Base-by-base conservation (phyloP, 345 rosid species). In the Melastoma malabathricum region DNA sequence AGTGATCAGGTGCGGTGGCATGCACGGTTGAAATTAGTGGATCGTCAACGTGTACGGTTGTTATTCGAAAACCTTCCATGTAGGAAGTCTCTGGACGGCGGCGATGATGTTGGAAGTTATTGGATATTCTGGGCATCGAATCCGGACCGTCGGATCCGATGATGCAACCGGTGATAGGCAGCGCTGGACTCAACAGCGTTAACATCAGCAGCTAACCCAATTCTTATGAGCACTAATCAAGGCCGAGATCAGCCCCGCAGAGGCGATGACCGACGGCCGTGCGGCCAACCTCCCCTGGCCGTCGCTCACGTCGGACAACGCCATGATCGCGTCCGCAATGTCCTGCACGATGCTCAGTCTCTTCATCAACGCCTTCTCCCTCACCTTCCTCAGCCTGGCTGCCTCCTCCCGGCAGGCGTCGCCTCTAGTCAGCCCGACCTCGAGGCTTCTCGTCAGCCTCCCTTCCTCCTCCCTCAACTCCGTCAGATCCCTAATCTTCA, bases 181-280 rank as follows among this genome's bases (percentile, higher is more conserved):
- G n/a, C n/a, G n/a, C n/a, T 22, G 2, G 25, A 22, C 25, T 22
- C 25, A 22, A 22, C 25, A 22, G 25, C 25, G 2, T 31, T 31
- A 9, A 5, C 10, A 7, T 31, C 10, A 31, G 38, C 38, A 31
- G 7, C 38, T 31, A 9, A 75, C 59, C 98, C 98, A 86, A 27
- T 83, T 86, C 76, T 90, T 90, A 60, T 76, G 89, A 41, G 96
- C 84, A 68, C 96, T 86, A 38, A 90, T 70, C 22, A 90, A 25
- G 10, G 98, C 98, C 8, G 98, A 90, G 18, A 83, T 57, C 57
- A 86, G 81, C 46, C 98, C 96, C 0, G 98, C 94, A 0, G 61
- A 68, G 13, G 96, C 75, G 51, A 86, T 19, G 38, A 31, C 38
- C 68, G 74, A 22, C 45, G 64, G 64, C 6, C 94, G 83, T 48